Conservation (phyloP, 1,139 yeast species). For the Blastobotrys persicus region DNA sequence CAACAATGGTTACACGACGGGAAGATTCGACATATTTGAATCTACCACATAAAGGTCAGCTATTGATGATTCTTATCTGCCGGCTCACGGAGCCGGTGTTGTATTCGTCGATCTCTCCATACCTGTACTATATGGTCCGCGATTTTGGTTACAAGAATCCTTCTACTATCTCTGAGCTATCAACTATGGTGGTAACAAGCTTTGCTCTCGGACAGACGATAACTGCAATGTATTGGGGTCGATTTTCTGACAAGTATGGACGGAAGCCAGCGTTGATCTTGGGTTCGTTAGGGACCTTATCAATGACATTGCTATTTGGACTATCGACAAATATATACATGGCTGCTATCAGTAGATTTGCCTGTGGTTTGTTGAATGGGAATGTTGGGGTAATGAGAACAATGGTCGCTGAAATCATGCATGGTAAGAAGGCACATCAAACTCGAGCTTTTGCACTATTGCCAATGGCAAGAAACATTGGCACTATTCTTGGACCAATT, state of each 20-base stretch:
- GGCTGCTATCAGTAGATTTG: constrained; percentile 50
- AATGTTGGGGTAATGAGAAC: constrained; percentile 60
- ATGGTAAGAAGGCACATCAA: constrained; percentile 50
- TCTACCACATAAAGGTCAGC: constrained; percentile 29
- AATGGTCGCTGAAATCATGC: constrained; percentile 56
- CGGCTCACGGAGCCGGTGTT: constrained; percentile 59
- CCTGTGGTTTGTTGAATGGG: constrained; percentile 57
- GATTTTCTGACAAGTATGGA: constrained; percentile 50
- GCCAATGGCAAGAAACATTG: constrained; percentile 57
- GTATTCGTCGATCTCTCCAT: constrained; percentile 58
- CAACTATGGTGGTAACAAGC: constrained; percentile 50
- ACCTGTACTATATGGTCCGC: constrained; percentile 58
- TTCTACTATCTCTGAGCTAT: constrained; percentile 49
- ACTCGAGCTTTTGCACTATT: constrained; percentile 57
- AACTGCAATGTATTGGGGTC: constrained; percentile 57
- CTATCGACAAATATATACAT: constrained; percentile 48
- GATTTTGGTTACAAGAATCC: constrained; percentile 53
- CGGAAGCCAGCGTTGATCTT: constrained; percentile 50
- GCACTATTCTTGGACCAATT: constrained; percentile 53
- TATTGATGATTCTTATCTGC: constrained; percentile 27
- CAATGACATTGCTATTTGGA: constrained; percentile 41
- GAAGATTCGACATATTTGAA: constrained; percentile 15
- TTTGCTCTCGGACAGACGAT: constrained; percentile 54
- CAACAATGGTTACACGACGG: too few relatives aligned
- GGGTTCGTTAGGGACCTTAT: neutral